Conservation (phyloP, 139 green algal genomes). For the Marvania coccoides region DNA sequence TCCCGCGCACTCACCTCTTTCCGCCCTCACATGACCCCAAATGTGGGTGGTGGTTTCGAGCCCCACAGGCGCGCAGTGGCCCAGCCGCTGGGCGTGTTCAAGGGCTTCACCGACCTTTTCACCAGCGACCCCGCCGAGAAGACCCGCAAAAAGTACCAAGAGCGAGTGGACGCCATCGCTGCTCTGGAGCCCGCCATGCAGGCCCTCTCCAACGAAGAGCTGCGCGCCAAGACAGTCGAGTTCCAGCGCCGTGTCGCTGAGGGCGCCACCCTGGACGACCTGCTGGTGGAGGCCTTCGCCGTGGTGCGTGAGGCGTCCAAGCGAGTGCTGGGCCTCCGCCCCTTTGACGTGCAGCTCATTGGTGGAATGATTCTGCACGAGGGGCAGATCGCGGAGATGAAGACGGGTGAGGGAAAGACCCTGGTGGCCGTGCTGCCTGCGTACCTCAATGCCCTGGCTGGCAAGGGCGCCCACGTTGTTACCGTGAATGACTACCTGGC, state of each 20-base stretch:
- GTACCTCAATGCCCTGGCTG: constrained; percentile 90
- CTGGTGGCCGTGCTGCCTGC: constrained; percentile 92
- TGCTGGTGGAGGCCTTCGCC: constrained; percentile 88
- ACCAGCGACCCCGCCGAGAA: constrained; percentile 24
- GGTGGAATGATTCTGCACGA: constrained; percentile 94
- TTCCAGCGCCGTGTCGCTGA: constrained; percentile 52
- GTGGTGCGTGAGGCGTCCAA: constrained; percentile 85
- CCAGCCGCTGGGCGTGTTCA: constrained; percentile 16
- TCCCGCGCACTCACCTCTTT: not conserved
- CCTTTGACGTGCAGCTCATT: constrained; percentile 98
- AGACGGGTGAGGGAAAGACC: constrained; percentile 97
- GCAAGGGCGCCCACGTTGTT: constrained; percentile 94
- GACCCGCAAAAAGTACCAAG: constrained; percentile 29
- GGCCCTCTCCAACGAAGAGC: constrained; percentile 67
- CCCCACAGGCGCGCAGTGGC: not conserved
- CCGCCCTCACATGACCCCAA: not conserved
- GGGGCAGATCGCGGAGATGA: constrained; percentile 95
- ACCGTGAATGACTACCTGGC: constrained; percentile 99
- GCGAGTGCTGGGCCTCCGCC: constrained; percentile 89
- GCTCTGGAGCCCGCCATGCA: constrained; percentile 72
- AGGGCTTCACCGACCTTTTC: constrained; percentile 23
- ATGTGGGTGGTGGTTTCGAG: too few species aligned
- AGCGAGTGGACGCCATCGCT: constrained; percentile 78
- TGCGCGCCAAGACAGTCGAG: constrained; percentile 71
- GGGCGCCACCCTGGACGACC: constrained; percentile 67